Evolutionary conservation across 2,329 filamentous ascomycete genomes (phyloP), one percentile per base, ranked within the genome.

Genomic region (Capronia americana): DNA sequence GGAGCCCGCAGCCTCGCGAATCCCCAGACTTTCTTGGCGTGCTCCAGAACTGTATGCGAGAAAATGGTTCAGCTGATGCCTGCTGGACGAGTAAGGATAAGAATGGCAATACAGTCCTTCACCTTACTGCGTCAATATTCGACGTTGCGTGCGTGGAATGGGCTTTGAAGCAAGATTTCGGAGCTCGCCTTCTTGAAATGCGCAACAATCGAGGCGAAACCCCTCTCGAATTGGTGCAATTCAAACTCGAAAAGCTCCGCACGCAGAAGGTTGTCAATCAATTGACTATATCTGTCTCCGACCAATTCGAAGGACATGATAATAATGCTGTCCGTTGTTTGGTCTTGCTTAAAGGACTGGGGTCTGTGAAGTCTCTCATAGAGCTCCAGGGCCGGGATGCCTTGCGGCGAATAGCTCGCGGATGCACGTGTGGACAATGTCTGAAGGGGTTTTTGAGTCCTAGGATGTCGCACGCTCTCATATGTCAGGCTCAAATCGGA

Each of bases 351-450:
- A 67, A 63, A 55, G 67, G 66, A 62, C 58, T 61, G 17, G 51
- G 3, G 11, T 65, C 63, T 41, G 50, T 65, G 51, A 57, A 65
- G 24, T 62, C 63, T 51, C 4, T 65, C 38, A 28, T 46, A 7
- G 57, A 57, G 38, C 51, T 57, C 41, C 63, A 65, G 50, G 57
- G 53, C 53, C 57, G 17, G 32, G 50, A 62, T 53, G 69, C 74
- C 54, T 59, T 69, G 4, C 61, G 67, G 64, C 75, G 73, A 54
- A 63, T 79, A 46, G 74, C 71, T 62, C 77, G 72, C 60, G 77
- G 78, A 12, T 81, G 79, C 66, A 80, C 75, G 34, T 81, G 78
- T 67, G 76, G 77, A 30, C 61, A 75, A 65, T 79, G 78, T 67
- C 62, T 76, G 17, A 71, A 67, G 34, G 78, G 78, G 2, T 78